A percentile compares a stretch with the other conserved stretches of the same genome.
These are phyloP conservation scores for Niebla homalea DNA, from an alignment of 495 filamentous ascomycete species.

Conservation along the genomic window DNA sequence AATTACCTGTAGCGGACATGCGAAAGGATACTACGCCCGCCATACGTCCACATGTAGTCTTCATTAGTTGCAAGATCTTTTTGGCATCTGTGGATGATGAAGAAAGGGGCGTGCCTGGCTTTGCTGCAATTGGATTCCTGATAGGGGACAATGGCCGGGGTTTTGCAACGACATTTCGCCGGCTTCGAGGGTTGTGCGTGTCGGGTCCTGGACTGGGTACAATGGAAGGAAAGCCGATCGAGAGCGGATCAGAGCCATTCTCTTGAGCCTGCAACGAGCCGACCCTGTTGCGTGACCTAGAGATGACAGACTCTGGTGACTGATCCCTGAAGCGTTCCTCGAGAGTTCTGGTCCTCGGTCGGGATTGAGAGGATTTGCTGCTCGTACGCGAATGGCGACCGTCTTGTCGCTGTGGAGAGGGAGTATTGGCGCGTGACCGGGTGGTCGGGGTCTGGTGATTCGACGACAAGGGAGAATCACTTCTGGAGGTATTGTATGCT, in stretches of 20 bases:
- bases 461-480: conserved; percentile 30
- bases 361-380: conserved; percentile 22
- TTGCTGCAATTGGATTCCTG: conserved; percentile 23
- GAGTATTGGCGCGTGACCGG: conserved; percentile 24
- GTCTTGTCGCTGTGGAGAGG: conserved; percentile 22
- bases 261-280: conserved; percentile 28
- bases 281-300: conserved; percentile 28
- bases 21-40: conserved; percentile 43
- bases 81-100: conserved; percentile 35
- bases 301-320: conserved; percentile 24
- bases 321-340: conserved; percentile 35
- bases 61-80: conserved; percentile 42
- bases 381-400: conserved; percentile 11
- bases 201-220: conserved; percentile 30
- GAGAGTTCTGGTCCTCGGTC: conserved; percentile 36
- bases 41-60: conserved; percentile 45
- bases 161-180: conserved; percentile 31
- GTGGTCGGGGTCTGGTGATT: conserved; percentile 25
- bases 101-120: conserved; percentile 40
- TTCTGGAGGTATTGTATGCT: conserved; percentile 26
- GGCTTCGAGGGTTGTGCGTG: conserved; percentile 23
- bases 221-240: conserved; percentile 39
- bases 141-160: conserved; percentile 22
- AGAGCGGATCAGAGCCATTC: conserved; percentile 22
- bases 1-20: conserved; percentile 37